Evolutionary conservation across 805 yeast genomes (phyloP).

Genomic region (Candida golubevii): DNA sequence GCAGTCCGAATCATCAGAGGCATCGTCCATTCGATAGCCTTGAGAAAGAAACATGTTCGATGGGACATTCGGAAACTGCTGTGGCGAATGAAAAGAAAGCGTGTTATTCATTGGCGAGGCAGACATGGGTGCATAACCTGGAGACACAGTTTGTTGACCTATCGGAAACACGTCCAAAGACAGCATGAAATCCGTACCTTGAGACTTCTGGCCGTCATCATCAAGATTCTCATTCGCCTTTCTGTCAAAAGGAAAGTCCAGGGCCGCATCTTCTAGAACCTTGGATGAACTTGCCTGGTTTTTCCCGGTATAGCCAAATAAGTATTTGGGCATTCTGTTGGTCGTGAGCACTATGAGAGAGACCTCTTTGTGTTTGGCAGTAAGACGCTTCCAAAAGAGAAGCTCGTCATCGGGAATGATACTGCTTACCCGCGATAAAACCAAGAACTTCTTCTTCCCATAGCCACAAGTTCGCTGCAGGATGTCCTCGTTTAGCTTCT

Average conservation of each 20-base stretch:
- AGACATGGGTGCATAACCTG: conserved; percentile 13
- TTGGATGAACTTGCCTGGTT: not conserved
- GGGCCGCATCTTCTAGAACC: not conserved
- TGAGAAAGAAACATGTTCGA: conserved; percentile 32
- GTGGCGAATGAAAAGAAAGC: conserved; percentile 33
- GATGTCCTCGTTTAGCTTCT: conserved; percentile 30
- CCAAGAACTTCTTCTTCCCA: conserved; percentile 57
- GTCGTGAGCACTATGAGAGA: conserved; percentile 69
- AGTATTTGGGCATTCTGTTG: conserved; percentile 50
- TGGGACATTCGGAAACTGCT: conserved; percentile 31
- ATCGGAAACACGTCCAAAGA: conserved; percentile 11
- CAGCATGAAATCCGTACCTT: conserved; percentile 17
- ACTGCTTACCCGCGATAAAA: conserved; percentile 66
- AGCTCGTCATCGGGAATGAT: conserved; percentile 79
- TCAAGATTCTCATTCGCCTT: not conserved
- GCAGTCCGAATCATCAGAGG: conserved; percentile 18
- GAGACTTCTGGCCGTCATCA: not conserved
- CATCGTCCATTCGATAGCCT: conserved; percentile 14
- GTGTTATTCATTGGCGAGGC: conserved; percentile 30
- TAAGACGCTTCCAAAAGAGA: conserved; percentile 71
- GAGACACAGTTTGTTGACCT: conserved; percentile 16
- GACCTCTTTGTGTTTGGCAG: conserved; percentile 52
- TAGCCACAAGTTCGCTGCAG: conserved; percentile 28
- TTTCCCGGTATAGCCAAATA: conserved; percentile 14
- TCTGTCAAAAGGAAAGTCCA: not conserved